Evolutionary conservation across 2,329 filamentous ascomycete genomes (phyloP).

Genomic region (Dactylonectria estremocensis): DNA sequence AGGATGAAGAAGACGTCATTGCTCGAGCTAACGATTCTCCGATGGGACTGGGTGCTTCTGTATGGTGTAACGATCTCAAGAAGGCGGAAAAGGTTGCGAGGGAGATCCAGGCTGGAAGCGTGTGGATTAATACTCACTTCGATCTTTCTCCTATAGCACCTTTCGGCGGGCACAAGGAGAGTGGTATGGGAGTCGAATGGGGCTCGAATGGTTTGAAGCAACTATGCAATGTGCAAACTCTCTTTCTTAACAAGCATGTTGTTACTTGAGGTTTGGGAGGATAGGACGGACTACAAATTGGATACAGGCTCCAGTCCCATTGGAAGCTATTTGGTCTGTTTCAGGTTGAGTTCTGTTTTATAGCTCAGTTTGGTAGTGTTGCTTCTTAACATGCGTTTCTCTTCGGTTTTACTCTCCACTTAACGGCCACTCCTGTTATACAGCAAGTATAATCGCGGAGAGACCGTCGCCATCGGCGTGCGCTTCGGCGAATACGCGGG

Average conservation of each 20-base stretch:
- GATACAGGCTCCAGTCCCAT: too few relatives aligned
- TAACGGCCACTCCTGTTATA: too few relatives aligned
- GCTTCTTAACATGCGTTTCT: too few relatives aligned
- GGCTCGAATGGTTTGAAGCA: slow-evolving; percentile 53
- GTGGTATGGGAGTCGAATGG: slow-evolving; percentile 61
- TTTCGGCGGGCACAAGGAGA: slow-evolving; percentile 62
- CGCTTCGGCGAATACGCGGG: too few relatives aligned
- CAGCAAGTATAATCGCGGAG: too few relatives aligned
- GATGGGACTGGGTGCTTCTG: slow-evolving; percentile 69
- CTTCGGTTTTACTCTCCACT: too few relatives aligned
- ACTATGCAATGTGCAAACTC: slow-evolving; percentile 41
- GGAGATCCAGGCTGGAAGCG: slow-evolving; percentile 68
- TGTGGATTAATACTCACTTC: slow-evolving; percentile 73
- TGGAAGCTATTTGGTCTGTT: too few relatives aligned
- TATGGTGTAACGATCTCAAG: slow-evolving; percentile 68
- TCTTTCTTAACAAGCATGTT: slow-evolving; percentile 41
- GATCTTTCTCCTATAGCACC: slow-evolving; percentile 57
- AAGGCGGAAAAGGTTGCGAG: slow-evolving; percentile 67
- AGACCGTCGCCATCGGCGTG: too few relatives aligned
- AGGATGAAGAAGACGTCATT: slow-evolving; percentile 73
- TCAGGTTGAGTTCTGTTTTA: too few relatives aligned
- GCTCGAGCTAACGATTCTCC: slow-evolving; percentile 68
- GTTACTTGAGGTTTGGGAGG: neutral
- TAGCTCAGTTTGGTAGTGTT: too few relatives aligned
- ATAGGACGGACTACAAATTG: neutral